Percentiles rank a stretch among this genome's conserved stretches.
Evolutionary conservation across 1,284 basidiomycete species (phyloP).

Genomic region (Cerioporus squamosus): DNA sequence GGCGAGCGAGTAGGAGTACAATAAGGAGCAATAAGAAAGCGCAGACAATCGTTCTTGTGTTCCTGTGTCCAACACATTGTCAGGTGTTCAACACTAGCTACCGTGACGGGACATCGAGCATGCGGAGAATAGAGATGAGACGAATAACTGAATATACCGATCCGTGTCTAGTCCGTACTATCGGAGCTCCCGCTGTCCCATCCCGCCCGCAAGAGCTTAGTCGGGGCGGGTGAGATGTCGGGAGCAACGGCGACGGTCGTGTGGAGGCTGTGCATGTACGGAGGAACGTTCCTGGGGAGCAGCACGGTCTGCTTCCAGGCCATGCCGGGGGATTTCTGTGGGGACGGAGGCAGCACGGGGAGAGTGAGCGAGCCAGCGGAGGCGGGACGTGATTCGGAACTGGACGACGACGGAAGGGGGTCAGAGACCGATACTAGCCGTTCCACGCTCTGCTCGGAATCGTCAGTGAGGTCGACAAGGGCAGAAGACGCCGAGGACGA

Average conservation of each 20-base stretch:
- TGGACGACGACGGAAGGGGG: conserved; percentile 6
- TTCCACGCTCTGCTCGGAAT: conserved; percentile 34
- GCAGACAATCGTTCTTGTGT: conserved; percentile 13
- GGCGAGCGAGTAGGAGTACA: conserved; percentile 22
- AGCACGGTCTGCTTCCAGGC: conserved; percentile 44
- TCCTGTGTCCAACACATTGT: conserved; percentile 26
- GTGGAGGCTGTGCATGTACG: conserved; percentile 33
- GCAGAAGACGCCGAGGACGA: conserved; percentile 22
- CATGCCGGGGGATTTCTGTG: conserved; percentile 35
- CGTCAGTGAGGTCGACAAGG: conserved; percentile 28
- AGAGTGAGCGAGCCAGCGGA: conserved; percentile 18
- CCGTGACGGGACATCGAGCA: background rate
- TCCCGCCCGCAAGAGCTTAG: conserved; percentile 57
- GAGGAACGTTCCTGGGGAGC: conserved; percentile 40
- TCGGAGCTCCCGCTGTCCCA: conserved; percentile 53
- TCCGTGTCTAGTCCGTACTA: conserved; percentile 36
- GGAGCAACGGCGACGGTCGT: conserved; percentile 38
- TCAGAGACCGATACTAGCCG: conserved; percentile 28
- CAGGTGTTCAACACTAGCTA: conserved; percentile 16
- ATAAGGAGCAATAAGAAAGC: conserved; percentile 34
- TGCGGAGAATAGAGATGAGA: background rate
- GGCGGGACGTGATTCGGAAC: conserved; percentile 17
- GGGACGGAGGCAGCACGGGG: conserved; percentile 4
- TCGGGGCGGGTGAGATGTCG: conserved; percentile 46
- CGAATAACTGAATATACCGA: background rate